These are phyloP conservation scores for Leptographium radiaticola DNA, from an alignment of 2,329 filamentous ascomycete species.

Conservation along the genomic window DNA sequence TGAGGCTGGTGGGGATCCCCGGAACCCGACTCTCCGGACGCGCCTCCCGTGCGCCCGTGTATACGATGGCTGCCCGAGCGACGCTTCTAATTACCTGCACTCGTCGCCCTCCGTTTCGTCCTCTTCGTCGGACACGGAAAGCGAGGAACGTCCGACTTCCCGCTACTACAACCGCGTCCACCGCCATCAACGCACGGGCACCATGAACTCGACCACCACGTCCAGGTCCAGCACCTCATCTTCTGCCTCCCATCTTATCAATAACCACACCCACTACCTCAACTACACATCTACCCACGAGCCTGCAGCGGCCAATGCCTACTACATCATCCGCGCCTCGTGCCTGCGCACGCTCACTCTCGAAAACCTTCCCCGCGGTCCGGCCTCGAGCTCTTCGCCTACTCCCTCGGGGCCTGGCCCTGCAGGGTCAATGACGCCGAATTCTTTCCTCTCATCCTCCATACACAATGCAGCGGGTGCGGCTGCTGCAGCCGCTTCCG, in stretches of 20 bases:
- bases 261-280: constrained; percentile 49
- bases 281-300: constrained; percentile 59
- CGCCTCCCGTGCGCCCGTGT: constrained; percentile 47
- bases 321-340: constrained; percentile 52
- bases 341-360: constrained; percentile 54
- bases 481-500: constrained; percentile 29
- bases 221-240: constrained; percentile 43
- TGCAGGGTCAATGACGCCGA: constrained; percentile 17
- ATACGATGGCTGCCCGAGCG: constrained; percentile 27
- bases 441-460: constrained; percentile 23
- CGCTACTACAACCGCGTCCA: constrained; percentile 8
- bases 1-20: constrained; percentile 19
- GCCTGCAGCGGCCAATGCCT: constrained; percentile 46
- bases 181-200: constrained; percentile 23
- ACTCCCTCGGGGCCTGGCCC: constrained; percentile 27
- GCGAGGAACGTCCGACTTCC: constrained; percentile 28
- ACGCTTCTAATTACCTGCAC: constrained; percentile 38
- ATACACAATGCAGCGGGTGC: constrained; percentile 35
- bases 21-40: constrained; percentile 46
- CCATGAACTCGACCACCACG: constrained; percentile 29
- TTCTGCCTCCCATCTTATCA: constrained; percentile 16
- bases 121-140: constrained; percentile 34
- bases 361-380: constrained; percentile 48
- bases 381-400: constrained; percentile 20
- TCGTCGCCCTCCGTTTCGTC: constrained; percentile 24